Evolutionary conservation across 2,329 filamentous ascomycete genomes (phyloP), one percentile per base, ranked within the genome.

Genomic region (Blumeria hordei): DNA sequence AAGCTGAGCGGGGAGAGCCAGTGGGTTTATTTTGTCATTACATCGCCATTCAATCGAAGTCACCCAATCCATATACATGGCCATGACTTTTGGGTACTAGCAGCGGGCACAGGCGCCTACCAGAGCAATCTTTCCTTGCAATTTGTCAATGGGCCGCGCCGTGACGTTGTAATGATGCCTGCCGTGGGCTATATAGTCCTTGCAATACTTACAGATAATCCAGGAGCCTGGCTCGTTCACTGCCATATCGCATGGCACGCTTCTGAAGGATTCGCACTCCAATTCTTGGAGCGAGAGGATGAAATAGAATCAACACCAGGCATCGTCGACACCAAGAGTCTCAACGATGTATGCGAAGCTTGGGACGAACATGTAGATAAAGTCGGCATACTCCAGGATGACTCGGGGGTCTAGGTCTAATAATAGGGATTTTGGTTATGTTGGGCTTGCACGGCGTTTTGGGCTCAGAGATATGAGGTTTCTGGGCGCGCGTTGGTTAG

Each of bases 171-270:
- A 9, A 69, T 74, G 62, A 64, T 77, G 10, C 63, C 63, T 32
- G 54, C 55, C 9, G 41, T 55, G 3, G 63, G 63, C 2, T 62
- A 63, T 33, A 44, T 64, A 2, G 63, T 63, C 12, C 59, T 64
- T 41, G 61, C 55, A 0, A 62, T 62, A 44, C 14, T 58, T 14
- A 60, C 60, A 0, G 63, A 64, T 47, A 64, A 64, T 51, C 62
- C 63, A 9, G 62, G 63, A 8, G 60, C 60, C 6, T 64, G 63
- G 63, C 49, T 64, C 8, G 56, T 63, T 57, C 66, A 67, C 54
- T 67, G 66, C 58, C 66, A 67, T 57, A 64, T 67, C 41, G 65
- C 60, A 7, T 78, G 74, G 74, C 76, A 79, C 61, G 69, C 71
- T 0, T 72, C 71, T 1, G 70, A 69, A 3, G 75, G 75, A 4